Conservation (phyloP, 148 eudicot species). For the Rhododendron simsii region DNA sequence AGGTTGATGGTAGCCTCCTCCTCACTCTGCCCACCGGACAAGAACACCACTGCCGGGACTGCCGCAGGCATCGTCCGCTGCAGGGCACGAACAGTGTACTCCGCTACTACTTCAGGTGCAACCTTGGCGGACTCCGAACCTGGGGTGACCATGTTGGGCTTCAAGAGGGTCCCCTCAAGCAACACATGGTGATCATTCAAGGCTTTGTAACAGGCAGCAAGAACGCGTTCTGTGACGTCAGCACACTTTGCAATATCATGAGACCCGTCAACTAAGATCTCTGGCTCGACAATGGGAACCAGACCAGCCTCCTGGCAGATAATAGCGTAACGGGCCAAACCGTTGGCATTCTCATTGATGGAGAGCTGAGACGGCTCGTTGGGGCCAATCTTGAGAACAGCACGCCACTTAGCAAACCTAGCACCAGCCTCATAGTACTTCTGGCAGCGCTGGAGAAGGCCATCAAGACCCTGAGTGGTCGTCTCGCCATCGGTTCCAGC, state of each 20-base stretch:
- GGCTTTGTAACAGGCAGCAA: slow-evolving; percentile 88
- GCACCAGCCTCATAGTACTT: slow-evolving; percentile 79
- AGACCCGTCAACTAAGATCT: slow-evolving; percentile 79
- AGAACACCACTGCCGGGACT: slow-evolving; percentile 86
- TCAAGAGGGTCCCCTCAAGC: slow-evolving; percentile 81
- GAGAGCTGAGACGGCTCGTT: slow-evolving; percentile 79
- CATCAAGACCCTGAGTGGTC: slow-evolving; percentile 88
- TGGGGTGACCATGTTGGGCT: slow-evolving; percentile 97
- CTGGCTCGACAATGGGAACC: slow-evolving; percentile 95
- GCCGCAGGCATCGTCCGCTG: slow-evolving; percentile 90
- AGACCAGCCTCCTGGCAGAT: slow-evolving; percentile 90
- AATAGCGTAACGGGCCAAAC: slow-evolving; percentile 86
- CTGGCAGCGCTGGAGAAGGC: slow-evolving; percentile 64
- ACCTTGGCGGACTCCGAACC: slow-evolving; percentile 80
- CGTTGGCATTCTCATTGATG: slow-evolving; percentile 85
- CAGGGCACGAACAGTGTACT: slow-evolving; percentile 76
- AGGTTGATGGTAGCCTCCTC: slow-evolving; percentile 87
- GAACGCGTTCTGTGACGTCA: slow-evolving; percentile 84
- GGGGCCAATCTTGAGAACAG: slow-evolving; percentile 74
- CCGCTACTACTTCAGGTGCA: slow-evolving; percentile 72
- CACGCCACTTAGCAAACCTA: slow-evolving; percentile 85
- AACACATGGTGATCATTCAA: slow-evolving; percentile 89
- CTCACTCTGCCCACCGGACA: slow-evolving; percentile 99
- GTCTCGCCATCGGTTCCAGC: slow-evolving; percentile 91
- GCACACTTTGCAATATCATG: slow-evolving; percentile 78